Evolutionary conservation across 164 flowering plant species (phyloP).

Genomic region (Piper betle): DNA sequence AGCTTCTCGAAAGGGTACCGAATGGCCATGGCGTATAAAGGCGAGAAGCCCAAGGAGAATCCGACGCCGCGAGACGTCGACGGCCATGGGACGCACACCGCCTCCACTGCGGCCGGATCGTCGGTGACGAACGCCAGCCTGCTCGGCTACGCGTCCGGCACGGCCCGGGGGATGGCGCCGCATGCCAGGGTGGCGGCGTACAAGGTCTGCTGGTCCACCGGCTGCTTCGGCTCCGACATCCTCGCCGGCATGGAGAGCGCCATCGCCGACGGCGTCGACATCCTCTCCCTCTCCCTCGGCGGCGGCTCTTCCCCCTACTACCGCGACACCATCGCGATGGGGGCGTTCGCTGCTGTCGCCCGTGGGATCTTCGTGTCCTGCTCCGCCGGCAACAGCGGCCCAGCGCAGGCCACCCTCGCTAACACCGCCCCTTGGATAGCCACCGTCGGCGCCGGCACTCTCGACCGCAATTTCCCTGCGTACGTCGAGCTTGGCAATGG

Average conservation of each 20-base stretch:
- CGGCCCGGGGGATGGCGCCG: slow-evolving; percentile 77
- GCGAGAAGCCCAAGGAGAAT: slow-evolving; percentile 22
- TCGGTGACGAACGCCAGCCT: slow-evolving; percentile 48
- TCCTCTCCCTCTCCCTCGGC: slow-evolving; percentile 70
- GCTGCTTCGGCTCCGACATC: slow-evolving; percentile 69
- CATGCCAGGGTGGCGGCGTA: slow-evolving; percentile 62
- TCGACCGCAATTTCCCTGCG: slow-evolving; percentile 84
- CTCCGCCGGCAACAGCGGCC: slow-evolving; percentile 88
- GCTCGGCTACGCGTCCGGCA: slow-evolving; percentile 69
- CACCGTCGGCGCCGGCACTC: slow-evolving; percentile 83
- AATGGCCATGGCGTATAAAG: slow-evolving; percentile 26
- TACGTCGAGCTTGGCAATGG: slow-evolving; percentile 35
- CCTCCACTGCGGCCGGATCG: slow-evolving; percentile 71
- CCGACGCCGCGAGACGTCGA: slow-evolving; percentile 51
- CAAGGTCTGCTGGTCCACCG: slow-evolving; percentile 63
- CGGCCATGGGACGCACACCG: slow-evolving; percentile 90
- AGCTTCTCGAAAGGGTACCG: slow-evolving; percentile 50
- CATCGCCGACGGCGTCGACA: slow-evolving; percentile 64
- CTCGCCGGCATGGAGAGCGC: slow-evolving; percentile 73
- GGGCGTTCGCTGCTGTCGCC: slow-evolving; percentile 69
- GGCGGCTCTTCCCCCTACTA: slow-evolving; percentile 61
- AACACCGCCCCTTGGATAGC: slow-evolving; percentile 81
- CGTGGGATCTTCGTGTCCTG: slow-evolving; percentile 69
- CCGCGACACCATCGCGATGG: slow-evolving; percentile 60
- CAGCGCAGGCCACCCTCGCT: slow-evolving; percentile 31